Percentiles rank a stretch among this genome's conserved stretches.
Conservation (phyloP, 306 rosid genomes). For the Lathyrus sativus region DNA sequence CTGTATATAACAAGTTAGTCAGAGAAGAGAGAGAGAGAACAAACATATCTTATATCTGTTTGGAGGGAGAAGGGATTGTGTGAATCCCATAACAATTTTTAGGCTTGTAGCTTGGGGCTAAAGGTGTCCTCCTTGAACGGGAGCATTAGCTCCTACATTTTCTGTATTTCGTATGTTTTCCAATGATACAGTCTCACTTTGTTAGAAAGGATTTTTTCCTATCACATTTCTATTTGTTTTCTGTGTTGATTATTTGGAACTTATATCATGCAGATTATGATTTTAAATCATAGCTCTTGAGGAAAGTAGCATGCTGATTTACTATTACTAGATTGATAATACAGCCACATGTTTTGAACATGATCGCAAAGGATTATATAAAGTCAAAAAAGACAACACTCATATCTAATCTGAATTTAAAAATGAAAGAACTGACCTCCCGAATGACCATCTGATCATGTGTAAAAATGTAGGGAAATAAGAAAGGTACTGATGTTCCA, state of each 20-base stretch:
- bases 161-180: not conserved
- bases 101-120: constrained; percentile 1
- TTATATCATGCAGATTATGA: constrained; percentile 1
- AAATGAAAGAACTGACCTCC: constrained; percentile 60
- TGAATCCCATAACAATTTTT: not conserved
- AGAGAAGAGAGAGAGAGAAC: not conserved
- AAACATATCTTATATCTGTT: not conserved
- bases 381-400: constrained; percentile 6
- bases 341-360: constrained; percentile 24
- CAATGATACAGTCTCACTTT: not conserved
- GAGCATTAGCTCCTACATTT: constrained; percentile 7
- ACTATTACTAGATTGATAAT: constrained; percentile 16
- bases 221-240: constrained; percentile 20
- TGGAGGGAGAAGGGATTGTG: not conserved
- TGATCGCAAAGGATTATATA: constrained; percentile 10
- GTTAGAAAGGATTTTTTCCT: not conserved
- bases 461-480: constrained; percentile 77
- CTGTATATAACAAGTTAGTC: not conserved
- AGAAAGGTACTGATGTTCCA: constrained; percentile 80
- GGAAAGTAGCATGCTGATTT: constrained; percentile 5
- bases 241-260: not conserved
- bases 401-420: not conserved
- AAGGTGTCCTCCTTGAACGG: not conserved
- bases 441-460: constrained; percentile 70
- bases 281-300: constrained; percentile 1